Conservation (phyloP, 495 filamentous ascomycete genomes). For the Neurospora sp. region DNA sequence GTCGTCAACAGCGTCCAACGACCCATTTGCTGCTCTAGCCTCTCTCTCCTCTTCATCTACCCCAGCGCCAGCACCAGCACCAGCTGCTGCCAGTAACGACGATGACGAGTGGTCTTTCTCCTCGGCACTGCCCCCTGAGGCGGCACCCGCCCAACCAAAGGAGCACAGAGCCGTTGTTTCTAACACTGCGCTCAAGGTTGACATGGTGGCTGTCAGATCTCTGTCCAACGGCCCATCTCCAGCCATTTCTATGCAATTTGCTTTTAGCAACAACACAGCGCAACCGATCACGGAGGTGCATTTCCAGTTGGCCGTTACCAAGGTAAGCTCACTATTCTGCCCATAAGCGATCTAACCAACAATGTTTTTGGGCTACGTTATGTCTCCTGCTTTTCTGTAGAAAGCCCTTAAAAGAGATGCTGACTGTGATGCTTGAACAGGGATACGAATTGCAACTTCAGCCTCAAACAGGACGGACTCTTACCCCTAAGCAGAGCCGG, state of each 20-base stretch:
- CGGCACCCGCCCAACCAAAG: conserved; percentile 25
- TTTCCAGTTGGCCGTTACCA: conserved; percentile 88
- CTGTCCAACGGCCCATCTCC: conserved; percentile 36
- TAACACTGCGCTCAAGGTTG: conserved; percentile 41
- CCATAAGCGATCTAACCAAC: conserved; percentile 1
- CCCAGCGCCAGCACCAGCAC: conserved; percentile 20
- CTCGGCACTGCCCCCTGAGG: conserved; percentile 68
- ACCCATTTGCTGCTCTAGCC: conserved; percentile 65
- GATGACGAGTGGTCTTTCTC: conserved; percentile 94
- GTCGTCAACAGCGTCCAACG: conserved; percentile 32
- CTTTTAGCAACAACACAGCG: conserved; percentile 70
- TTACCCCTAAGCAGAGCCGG: conserved; percentile 60
- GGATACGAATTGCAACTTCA: conserved; percentile 70
- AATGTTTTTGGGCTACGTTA: background rate
- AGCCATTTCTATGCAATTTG: conserved; percentile 49
- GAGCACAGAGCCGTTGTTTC: conserved; percentile 39
- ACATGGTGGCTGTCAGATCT: conserved; percentile 36
- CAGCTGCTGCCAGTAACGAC: conserved; percentile 36
- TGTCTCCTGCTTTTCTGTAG: background rate
- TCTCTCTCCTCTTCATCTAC: conserved; percentile 35
- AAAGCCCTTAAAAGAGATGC: background rate
- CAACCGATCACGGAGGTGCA: conserved; percentile 68
- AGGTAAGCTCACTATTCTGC: conserved; percentile 43
- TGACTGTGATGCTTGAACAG: conserved; percentile 28
- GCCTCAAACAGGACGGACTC: conserved; percentile 68